Evolutionary conservation across 768 basidiomycete genomes (phyloP).

Genomic region (Mycena rosella): DNA sequence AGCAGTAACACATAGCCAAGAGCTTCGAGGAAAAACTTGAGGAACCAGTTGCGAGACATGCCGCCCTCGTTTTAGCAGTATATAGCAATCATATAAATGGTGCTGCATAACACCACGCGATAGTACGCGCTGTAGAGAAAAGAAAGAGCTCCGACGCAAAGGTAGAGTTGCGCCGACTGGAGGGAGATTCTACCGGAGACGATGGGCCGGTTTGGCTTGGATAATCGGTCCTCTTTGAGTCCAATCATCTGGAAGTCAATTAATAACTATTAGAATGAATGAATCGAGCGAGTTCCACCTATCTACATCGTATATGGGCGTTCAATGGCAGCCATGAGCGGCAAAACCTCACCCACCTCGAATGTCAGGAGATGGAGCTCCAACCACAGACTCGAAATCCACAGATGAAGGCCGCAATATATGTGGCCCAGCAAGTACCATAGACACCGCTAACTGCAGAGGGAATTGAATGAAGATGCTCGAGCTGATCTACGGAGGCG

Average conservation of each 20-base stretch:
- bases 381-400: conserved; percentile 7
- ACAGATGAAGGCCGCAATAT: background rate
- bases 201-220: conserved; percentile 40
- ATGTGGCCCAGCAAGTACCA: conserved; percentile 29
- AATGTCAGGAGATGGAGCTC: conserved; percentile 11
- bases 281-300: no score
- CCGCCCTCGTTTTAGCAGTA: conserved; percentile 39
- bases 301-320: no score
- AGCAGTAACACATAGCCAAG: conserved; percentile 41
- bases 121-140: no score
- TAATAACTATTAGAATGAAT: no score
- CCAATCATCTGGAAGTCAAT: conserved; percentile 40
- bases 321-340: no score
- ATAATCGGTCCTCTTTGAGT: no score
- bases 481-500: background rate
- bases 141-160: no score
- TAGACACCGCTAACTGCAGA: conserved; percentile 33
- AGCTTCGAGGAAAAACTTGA: conserved; percentile 37
- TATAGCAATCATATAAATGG: conserved; percentile 38
- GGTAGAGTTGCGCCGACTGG: conserved; percentile 22
- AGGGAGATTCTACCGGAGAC: conserved; percentile 38
- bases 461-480: background rate
- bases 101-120: no score
- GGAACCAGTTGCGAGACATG: conserved; percentile 31
- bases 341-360: conserved; percentile 14